Conservation (phyloP, 2,329 filamentous ascomycete species). For the Harringtonia aguacate region DNA sequence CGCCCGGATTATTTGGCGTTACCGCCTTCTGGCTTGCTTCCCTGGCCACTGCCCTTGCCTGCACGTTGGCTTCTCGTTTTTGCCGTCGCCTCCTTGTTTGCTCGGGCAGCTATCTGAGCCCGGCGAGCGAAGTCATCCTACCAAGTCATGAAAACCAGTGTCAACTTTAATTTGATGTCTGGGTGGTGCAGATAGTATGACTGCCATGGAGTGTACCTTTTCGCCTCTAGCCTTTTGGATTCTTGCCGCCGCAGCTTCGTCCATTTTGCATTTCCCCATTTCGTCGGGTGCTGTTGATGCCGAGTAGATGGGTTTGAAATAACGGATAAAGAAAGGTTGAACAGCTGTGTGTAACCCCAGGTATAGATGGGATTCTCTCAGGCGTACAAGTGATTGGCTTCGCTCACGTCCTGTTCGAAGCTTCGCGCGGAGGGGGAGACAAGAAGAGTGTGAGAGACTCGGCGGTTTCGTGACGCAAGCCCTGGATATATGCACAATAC, state of each 20-base stretch:
- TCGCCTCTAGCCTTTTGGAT: constrained; percentile 30
- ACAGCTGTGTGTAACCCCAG: too few species aligned
- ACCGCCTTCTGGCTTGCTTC: background rate
- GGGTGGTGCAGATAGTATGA: constrained; percentile 1
- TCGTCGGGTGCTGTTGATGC: too few species aligned
- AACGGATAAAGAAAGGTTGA: too few species aligned
- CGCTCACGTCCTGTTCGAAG: too few species aligned
- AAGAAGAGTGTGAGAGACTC: too few species aligned
- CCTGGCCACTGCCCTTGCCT: background rate
- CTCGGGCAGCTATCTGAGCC: constrained; percentile 22
- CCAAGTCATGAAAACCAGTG: background rate
- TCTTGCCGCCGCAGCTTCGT: constrained; percentile 27
- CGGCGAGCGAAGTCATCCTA: constrained; percentile 26
- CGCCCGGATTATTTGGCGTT: too few species aligned
- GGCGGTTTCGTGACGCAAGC: too few species aligned
- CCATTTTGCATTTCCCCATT: constrained; percentile 29
- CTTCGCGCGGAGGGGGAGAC: too few species aligned
- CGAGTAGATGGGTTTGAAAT: too few species aligned
- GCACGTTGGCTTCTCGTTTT: constrained; percentile 10
- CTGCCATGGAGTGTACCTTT: constrained; percentile 18
- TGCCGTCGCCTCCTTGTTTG: constrained; percentile 18
- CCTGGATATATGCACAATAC: too few species aligned
- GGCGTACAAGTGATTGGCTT: too few species aligned
- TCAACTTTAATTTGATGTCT: background rate
- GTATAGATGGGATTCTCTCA: too few species aligned